A percentile compares a stretch with the other conserved stretches of the same genome.
phyloP scores from a whole-genome alignment of 2,329 filamentous ascomycete species.

The Trichoderma sp. region DNA sequence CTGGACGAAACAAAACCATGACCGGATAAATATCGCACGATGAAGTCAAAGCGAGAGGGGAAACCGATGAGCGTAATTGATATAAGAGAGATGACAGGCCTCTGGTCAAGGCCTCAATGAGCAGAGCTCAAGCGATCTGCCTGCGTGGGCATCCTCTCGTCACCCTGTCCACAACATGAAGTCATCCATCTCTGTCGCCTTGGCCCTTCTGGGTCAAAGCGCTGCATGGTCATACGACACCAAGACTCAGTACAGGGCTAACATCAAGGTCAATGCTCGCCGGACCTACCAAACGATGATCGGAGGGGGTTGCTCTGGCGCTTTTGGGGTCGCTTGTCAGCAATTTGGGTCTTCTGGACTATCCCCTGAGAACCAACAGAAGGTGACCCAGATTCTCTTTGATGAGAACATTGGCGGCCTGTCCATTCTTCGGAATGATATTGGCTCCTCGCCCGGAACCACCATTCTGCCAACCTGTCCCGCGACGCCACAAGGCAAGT shows the following conservation, averaged over 20 bases:
- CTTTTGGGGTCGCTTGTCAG: constrained; percentile 19
- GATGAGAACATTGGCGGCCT: constrained; percentile 23
- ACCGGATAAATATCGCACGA: constrained; percentile 16
- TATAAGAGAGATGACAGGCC: not conserved
- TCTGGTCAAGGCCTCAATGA: not conserved
- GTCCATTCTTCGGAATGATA: constrained; percentile 19
- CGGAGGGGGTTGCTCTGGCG: constrained; percentile 18
- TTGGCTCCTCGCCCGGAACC: constrained; percentile 15
- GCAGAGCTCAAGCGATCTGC: not conserved
- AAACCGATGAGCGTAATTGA: not conserved
- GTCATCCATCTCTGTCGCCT: not conserved
- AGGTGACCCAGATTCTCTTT: constrained; percentile 18
- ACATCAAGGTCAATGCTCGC: constrained; percentile 15
- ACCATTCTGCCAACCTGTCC: constrained; percentile 22
- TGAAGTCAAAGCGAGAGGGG: not conserved
- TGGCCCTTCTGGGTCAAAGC: constrained; percentile 1
- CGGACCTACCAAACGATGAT: constrained; percentile 22
- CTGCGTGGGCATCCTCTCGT: not conserved
- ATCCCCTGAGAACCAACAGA: constrained; percentile 15
- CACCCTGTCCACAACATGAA: not conserved
- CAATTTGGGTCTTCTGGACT: constrained; percentile 15
- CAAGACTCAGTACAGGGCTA: not conserved
- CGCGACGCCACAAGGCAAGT: constrained; percentile 11
- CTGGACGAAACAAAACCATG: not conserved
- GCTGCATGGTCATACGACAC: constrained; percentile 14